phyloP scores from a whole-genome alignment of 805 yeast genomes.

The Metschnikowia gelsemii region DNA sequence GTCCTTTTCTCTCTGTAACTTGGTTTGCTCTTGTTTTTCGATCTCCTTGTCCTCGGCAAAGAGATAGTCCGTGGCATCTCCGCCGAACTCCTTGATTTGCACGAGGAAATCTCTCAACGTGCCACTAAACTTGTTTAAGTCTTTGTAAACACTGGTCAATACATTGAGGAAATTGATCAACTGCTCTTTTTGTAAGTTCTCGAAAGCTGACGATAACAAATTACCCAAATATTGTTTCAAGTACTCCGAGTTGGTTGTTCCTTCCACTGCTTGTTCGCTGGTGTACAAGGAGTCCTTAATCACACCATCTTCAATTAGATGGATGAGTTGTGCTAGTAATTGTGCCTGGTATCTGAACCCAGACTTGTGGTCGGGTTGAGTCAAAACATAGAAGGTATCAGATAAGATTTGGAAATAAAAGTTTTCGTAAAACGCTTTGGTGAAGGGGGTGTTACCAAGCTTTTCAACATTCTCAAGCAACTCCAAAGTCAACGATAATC shows the following conservation, averaged over 20 bases:
- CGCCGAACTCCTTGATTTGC: slow-evolving; percentile 93
- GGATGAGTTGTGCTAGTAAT: slow-evolving; percentile 77
- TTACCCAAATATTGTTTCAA: slow-evolving; percentile 78
- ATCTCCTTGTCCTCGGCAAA: slow-evolving; percentile 90
- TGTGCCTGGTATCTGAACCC: slow-evolving; percentile 89
- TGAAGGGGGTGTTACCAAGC: slow-evolving; percentile 67
- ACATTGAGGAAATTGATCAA: slow-evolving; percentile 78
- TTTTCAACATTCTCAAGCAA: slow-evolving; percentile 80
- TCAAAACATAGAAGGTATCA: slow-evolving; percentile 89
- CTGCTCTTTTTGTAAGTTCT: slow-evolving; percentile 83
- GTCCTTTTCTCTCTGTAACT: slow-evolving; percentile 75
- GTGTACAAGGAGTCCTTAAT: slow-evolving; percentile 77
- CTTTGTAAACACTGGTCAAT: slow-evolving; percentile 69
- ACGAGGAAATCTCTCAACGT: slow-evolving; percentile 92
- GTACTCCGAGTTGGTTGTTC: slow-evolving; percentile 77
- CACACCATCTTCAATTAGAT: slow-evolving; percentile 72
- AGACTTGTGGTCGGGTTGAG: slow-evolving; percentile 97
- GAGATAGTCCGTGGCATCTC: slow-evolving; percentile 90
- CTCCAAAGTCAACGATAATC: slow-evolving; percentile 80
- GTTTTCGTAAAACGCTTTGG: slow-evolving; percentile 82
- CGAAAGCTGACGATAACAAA: slow-evolving; percentile 86
- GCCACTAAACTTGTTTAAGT: slow-evolving; percentile 73
- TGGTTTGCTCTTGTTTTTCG: slow-evolving; percentile 67
- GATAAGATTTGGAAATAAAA: slow-evolving; percentile 86
- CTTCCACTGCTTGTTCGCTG: slow-evolving; percentile 78